A percentile compares a stretch with the other conserved stretches of the same genome.
Evolutionary conservation across 306 rosid genomes (phyloP).

Genomic region (Trichosanthes cucumerina): DNA sequence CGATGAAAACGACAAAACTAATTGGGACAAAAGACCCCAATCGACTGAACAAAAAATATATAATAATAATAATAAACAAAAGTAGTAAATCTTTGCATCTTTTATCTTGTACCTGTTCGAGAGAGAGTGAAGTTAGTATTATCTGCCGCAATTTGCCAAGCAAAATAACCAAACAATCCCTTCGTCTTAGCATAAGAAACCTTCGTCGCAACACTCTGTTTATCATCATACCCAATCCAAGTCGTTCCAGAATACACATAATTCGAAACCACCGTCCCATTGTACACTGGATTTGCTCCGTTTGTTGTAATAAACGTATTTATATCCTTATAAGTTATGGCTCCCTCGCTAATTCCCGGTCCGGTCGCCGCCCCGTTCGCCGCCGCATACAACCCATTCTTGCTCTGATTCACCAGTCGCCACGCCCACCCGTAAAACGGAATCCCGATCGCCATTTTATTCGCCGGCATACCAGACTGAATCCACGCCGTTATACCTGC

Average conservation of each 20-base stretch:
- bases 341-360: background rate
- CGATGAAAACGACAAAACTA: too few species aligned
- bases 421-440: slow-evolving; percentile 12
- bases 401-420: background rate
- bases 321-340: background rate
- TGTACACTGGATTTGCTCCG: background rate
- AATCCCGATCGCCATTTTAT: background rate
- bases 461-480: slow-evolving; percentile 5
- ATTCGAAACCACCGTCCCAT: background rate
- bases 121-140: slow-evolving; percentile 2
- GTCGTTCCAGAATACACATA: background rate
- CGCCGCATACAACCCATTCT: slow-evolving; percentile 6
- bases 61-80: background rate
- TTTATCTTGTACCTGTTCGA: background rate
- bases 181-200: slow-evolving; percentile 1
- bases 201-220: background rate
- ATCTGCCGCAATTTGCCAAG: slow-evolving; percentile 6
- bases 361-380: slow-evolving; percentile 7
- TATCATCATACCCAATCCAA: slow-evolving; percentile 18
- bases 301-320: background rate
- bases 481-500: slow-evolving; percentile 7
- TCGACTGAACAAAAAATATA: too few species aligned
- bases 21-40: too few species aligned
- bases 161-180: slow-evolving; percentile 12
- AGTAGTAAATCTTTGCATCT: too few species aligned